These are phyloP conservation scores for Wickerhamiella qilinensis DNA, from an alignment of 805 yeast species.

Conservation along the genomic window DNA sequence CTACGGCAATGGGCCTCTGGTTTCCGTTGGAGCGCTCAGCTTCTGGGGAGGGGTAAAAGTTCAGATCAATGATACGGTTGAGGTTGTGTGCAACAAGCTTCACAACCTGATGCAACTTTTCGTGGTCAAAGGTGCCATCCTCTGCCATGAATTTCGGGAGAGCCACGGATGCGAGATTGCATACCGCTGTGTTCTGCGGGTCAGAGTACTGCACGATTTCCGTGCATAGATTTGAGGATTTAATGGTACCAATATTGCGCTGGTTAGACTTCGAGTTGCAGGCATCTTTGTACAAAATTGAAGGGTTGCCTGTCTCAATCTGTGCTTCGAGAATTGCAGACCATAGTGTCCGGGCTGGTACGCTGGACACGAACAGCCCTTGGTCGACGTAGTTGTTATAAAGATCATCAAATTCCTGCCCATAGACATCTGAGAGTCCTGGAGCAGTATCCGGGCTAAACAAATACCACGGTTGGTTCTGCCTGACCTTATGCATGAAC, in stretches of 20 bases:
- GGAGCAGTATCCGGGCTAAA: conserved; percentile 79
- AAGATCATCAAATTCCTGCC: conserved; percentile 56
- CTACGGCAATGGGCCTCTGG: conserved; percentile 82
- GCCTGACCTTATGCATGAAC: conserved; percentile 74
- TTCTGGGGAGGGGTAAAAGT: conserved; percentile 60
- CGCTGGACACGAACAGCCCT: conserved; percentile 37
- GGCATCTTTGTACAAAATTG: conserved; percentile 87
- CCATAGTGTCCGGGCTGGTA: conserved; percentile 82
- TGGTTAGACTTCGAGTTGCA: conserved; percentile 78
- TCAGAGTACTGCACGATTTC: conserved; percentile 83
- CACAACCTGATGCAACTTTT: conserved; percentile 50
- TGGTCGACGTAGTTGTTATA: conserved; percentile 56
- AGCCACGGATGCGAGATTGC: conserved; percentile 85
- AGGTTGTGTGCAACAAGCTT: conserved; percentile 63
- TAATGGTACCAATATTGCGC: conserved; percentile 74
- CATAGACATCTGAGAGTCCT: conserved; percentile 63
- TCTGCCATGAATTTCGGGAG: conserved; percentile 55
- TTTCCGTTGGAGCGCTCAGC: conserved; percentile 54
- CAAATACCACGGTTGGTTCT: conserved; percentile 62
- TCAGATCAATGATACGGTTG: conserved; percentile 67
- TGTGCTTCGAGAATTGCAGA: conserved; percentile 71
- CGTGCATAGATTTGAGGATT: conserved; percentile 83
- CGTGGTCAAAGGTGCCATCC: conserved; percentile 44
- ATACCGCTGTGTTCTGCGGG: conserved; percentile 79
- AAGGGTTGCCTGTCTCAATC: conserved; percentile 90